Evolutionary conservation across 75 land plant species (phyloP).

Genomic region (Pinus tabuliformis): DNA sequence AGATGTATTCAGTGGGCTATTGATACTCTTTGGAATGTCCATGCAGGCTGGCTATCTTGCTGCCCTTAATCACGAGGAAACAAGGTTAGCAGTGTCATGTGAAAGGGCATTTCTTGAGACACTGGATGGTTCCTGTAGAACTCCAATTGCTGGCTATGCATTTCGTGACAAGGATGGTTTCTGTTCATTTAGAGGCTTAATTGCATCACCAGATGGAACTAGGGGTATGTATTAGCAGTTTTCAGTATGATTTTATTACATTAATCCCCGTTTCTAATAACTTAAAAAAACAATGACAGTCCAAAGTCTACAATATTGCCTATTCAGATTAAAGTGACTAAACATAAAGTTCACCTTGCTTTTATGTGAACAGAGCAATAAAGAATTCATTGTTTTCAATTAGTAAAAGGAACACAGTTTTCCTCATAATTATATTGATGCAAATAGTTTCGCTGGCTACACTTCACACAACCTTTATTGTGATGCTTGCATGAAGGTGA

Average conservation of each 20-base stretch:
- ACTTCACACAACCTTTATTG: background rate
- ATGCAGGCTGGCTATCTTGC: conserved; percentile 68
- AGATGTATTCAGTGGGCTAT: background rate
- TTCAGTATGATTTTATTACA: background rate
- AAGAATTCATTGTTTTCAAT: background rate
- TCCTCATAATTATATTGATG: background rate
- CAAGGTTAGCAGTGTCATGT: conserved; percentile 87
- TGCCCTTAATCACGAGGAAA: conserved; percentile 88
- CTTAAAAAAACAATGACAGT: background rate
- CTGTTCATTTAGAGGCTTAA: conserved; percentile 78
- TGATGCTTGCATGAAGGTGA: background rate
- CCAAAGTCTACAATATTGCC: background rate
- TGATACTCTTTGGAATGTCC: background rate
- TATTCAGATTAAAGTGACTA: background rate
- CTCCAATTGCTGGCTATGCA: conserved; percentile 98
- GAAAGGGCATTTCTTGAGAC: conserved; percentile 88
- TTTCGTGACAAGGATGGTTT: conserved; percentile 61
- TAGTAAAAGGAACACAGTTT: background rate
- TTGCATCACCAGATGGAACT: conserved; percentile 93
- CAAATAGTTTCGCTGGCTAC: background rate
- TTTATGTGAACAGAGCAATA: background rate
- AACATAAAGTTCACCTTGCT: background rate
- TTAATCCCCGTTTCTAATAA: background rate
- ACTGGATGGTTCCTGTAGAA: conserved; percentile 95
- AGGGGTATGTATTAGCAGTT: conserved; percentile 39